Evolutionary conservation across 495 filamentous ascomycete genomes (phyloP), one percentile per base, ranked within the genome.

Genomic region (Lasiosphaeriaceae sp.): DNA sequence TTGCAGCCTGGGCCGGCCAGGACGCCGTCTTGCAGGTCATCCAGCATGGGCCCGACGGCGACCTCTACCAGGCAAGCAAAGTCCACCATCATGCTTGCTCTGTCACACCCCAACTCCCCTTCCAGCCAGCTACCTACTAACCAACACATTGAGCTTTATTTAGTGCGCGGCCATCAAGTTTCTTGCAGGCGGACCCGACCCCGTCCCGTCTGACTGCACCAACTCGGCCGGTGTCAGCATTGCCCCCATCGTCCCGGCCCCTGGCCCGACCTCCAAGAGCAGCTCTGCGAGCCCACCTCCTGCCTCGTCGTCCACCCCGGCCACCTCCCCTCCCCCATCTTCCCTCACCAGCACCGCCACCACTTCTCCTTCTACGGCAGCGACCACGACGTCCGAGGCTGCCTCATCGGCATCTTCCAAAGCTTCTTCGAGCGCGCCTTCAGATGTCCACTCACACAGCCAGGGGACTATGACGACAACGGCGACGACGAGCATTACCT

Each of bases 51-150:
- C 55, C 50, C 5, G 65, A 67, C 57, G 66, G 66, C 2, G 39
- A 51, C 7, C 55, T 67, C 20, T 67, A 67, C 19, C 65, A 69
- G 54, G 66, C 65, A 58, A 45, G 58, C n/a, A n/a, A n/a, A n/a
- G n/a, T n/a, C n/a, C n/a, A n/a, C n/a, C n/a, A n/a, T n/a, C n/a
- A n/a, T n/a, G n/a, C n/a, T n/a, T n/a, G n/a, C 16, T 3, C 8
- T 37, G 26, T 35, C 39, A 24, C 35, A 2, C 9, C n/a, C 16
- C 50, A 5, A 19, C 17, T 52, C 47, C 44, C 34, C 14, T 37
- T 8, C 34, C 14, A 9, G 34, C 34, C 14, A 9, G 34, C 34
- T 37, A 9, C 9, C 34, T 37, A 37, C 8, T 14, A 8, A 37
- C 9, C 34, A 8, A 37, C 34, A 14, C 14, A 1, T 8, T 8